Conservation (phyloP, 2,329 filamentous ascomycete species). For the Fonsecaea monophora region DNA sequence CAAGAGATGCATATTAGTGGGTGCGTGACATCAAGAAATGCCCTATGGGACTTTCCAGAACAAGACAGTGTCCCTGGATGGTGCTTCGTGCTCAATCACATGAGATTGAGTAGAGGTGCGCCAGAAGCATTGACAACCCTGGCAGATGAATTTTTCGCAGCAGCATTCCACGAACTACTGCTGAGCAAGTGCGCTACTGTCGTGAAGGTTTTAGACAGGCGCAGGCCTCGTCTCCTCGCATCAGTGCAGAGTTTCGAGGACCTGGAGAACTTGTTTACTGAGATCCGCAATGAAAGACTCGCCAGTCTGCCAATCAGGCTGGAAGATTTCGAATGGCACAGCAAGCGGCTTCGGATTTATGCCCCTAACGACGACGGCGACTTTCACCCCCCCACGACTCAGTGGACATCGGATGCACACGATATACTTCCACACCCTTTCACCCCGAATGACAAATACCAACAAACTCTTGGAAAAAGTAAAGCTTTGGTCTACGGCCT, state of each 20-base stretch:
- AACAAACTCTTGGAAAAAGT: background rate
- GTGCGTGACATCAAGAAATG: background rate
- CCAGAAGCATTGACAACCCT: background rate
- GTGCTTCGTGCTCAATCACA: constrained; percentile 8
- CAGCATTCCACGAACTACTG: background rate
- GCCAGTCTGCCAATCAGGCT: background rate
- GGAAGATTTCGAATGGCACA: background rate
- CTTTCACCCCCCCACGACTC: background rate
- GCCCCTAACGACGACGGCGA: background rate
- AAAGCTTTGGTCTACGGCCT: background rate
- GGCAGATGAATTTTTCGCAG: background rate
- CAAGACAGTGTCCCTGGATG: background rate
- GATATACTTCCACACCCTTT: too few species aligned
- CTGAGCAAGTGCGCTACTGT: background rate
- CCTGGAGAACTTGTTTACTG: background rate
- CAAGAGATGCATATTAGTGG: background rate
- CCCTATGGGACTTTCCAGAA: background rate
- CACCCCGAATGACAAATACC: too few species aligned
- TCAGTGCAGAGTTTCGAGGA: background rate
- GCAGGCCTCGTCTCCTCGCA: background rate
- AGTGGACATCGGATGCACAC: too few species aligned
- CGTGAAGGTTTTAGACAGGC: background rate
- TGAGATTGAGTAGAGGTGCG: constrained; percentile 9
- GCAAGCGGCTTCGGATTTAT: background rate
- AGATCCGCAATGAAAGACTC: background rate